Evolutionary conservation across 352 stramenopile genomes (phyloP).

Genomic region (Globisporangium yorkense): DNA sequence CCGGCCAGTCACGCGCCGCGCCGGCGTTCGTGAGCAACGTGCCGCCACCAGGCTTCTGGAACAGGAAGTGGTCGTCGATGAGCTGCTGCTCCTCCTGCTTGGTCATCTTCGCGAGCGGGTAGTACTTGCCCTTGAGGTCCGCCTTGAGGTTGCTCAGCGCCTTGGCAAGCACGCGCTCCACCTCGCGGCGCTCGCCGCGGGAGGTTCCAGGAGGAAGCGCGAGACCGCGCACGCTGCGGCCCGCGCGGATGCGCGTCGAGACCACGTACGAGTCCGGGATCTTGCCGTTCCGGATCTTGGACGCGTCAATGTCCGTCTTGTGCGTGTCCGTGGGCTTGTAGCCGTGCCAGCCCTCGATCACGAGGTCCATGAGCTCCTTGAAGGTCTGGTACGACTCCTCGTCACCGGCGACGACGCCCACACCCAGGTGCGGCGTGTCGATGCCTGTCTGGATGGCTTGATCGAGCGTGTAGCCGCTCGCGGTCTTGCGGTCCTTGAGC

Average conservation of each 20-base stretch:
- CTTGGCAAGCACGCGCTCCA: constrained; percentile 83
- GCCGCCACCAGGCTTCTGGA: constrained; percentile 89
- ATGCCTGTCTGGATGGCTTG: constrained; percentile 84
- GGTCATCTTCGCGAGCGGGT: constrained; percentile 86
- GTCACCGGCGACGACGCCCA: constrained; percentile 81
- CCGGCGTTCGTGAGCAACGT: constrained; percentile 81
- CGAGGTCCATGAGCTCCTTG: constrained; percentile 78
- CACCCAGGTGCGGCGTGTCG: constrained; percentile 73
- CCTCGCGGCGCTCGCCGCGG: constrained; percentile 67
- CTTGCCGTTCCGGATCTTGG: constrained; percentile 64
- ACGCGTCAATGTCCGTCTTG: constrained; percentile 76
- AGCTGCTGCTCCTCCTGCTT: constrained; percentile 90
- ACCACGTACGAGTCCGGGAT: constrained; percentile 83
- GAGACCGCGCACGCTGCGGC: constrained; percentile 87
- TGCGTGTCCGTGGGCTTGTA: constrained; percentile 80
- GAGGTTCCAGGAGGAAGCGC: constrained; percentile 85
- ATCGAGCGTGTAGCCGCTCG: constrained; percentile 78
- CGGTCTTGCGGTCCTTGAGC: constrained; percentile 66
- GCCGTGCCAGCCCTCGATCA: constrained; percentile 85
- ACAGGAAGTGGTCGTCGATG: constrained; percentile 89
- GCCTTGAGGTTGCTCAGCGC: constrained; percentile 62
- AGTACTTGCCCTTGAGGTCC: constrained; percentile 86
- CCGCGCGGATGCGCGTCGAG: constrained; percentile 90
- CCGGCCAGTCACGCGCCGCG: constrained; percentile 90
- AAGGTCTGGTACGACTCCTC: constrained; percentile 80